Conservation (phyloP, 371 early-diverging fungal species). For the Mortierella sp. region DNA sequence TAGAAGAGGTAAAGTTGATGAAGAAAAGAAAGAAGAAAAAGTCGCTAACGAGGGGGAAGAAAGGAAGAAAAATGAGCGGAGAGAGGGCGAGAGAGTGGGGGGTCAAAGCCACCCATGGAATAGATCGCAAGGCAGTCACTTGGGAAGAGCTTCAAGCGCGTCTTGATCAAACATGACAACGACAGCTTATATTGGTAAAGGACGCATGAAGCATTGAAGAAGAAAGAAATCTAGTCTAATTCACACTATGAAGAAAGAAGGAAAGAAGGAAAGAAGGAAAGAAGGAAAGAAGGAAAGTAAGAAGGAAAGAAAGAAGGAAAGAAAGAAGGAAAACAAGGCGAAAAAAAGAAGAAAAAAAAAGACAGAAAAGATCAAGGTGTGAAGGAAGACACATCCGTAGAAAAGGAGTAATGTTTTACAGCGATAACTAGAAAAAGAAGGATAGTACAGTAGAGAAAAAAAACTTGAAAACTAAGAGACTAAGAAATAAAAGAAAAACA, state of each 20-base stretch:
- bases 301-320: not conserved
- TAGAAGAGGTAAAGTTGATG: not conserved
- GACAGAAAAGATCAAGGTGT: not conserved
- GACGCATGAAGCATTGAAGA: not conserved
- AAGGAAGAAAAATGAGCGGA: not conserved
- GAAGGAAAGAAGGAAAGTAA: not conserved
- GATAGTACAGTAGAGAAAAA: not conserved
- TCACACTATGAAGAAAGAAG: not conserved
- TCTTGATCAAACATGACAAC: too few relatives aligned
- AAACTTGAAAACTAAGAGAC: not conserved
- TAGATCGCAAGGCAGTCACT: too few relatives aligned
- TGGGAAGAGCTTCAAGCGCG: too few relatives aligned
- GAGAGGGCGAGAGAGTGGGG: not conserved
- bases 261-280: not conserved
- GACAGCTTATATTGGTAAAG: not conserved
- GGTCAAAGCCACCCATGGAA: too few relatives aligned
- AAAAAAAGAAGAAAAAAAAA: not conserved
- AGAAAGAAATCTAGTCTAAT: not conserved
- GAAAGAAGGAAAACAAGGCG: not conserved
- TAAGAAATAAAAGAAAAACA: not conserved
- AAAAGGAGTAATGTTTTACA: not conserved
- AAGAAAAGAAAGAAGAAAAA: not conserved
- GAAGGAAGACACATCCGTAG: not conserved
- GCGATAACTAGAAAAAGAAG: not conserved
- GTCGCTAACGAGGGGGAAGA: not conserved